Evolutionary conservation across 2,329 filamentous ascomycete species (phyloP), one percentile per base, ranked within the genome.

Genomic region (Talaromyces sp.): DNA sequence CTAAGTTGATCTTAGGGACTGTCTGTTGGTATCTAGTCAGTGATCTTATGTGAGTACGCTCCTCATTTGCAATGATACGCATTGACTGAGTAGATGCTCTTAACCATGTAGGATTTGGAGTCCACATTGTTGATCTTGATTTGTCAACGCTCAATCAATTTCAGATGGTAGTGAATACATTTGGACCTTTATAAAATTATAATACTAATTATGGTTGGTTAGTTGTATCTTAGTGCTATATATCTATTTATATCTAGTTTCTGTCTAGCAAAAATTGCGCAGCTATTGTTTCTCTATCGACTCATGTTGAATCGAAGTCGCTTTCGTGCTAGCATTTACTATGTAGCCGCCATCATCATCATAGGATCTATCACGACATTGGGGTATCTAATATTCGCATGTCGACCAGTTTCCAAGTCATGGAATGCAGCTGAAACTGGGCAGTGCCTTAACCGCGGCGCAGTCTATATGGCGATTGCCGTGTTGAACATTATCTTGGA

Each of bases 401-500:
- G 54, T 39, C 54, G 33, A 37, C 54, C 35, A 6, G 25, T 57
- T 11, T 37, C 35, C 3, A 57, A 57, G 33, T 37, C 54, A 9
- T 57, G 54, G 35, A 37, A 57, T 57, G 35, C 35, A 25, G 54
- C 54, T 25, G 17, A 57, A 39, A 17, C 3, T 13, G 54, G 54
- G 54, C 33, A 37, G 31, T 57, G 54, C 22, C 33, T 57, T 19
- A 57, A 57, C 35, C 19, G 35, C 11, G 35, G 31, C 17, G 19
- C 35, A 37, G 33, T 57, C 33, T 57, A 57, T 39, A 11, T 57
- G 5, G 45, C 39, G 4, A 43, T 43, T n/a, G 52, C 52, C 1
- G 52, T 57, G 52, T 57, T 56, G 8, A 56, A 56, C 33, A 56
- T 56, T 17, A 35, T 56, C 8, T 56, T 17, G 11, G 50, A 56